Conservation (phyloP, 2,329 filamentous ascomycete genomes). For the Talaromyces sp. region DNA sequence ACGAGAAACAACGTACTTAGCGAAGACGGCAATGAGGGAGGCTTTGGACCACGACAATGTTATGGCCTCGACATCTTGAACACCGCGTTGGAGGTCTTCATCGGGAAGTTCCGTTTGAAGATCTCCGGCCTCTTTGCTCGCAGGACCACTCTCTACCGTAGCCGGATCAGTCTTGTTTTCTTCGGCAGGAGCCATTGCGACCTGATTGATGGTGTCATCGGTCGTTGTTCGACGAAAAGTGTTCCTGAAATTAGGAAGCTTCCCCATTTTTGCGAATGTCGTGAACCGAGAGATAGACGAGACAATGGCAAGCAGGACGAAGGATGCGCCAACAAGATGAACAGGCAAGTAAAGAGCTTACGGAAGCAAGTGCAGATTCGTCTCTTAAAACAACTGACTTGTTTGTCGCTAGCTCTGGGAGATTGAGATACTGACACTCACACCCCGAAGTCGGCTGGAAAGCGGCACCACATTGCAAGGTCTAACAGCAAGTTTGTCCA, state of each 20-base stretch:
- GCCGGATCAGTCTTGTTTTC: not conserved
- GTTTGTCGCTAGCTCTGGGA: not conserved
- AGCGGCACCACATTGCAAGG: not conserved
- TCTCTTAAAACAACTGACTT: not conserved
- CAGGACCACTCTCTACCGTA: not conserved
- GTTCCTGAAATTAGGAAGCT: not conserved
- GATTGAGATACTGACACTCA: not conserved
- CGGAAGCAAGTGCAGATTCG: not conserved
- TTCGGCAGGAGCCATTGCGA: not conserved
- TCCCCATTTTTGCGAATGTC: not conserved
- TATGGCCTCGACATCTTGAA: constrained; percentile 26
- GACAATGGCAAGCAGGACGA: not conserved
- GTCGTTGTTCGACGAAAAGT: not conserved
- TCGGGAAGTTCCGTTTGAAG: not conserved
- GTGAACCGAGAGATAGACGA: no score
- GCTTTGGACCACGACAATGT: constrained; percentile 39
- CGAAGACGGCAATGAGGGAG: constrained; percentile 45
- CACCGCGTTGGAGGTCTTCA: constrained; percentile 26
- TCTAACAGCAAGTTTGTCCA: not conserved
- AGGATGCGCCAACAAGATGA: not conserved
- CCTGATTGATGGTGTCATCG: not conserved
- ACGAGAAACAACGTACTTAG: constrained; percentile 38
- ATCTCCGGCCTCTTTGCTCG: not conserved
- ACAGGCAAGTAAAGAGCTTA: not conserved
- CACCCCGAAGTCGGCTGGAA: not conserved